Evolutionary conservation across 2,329 filamentous ascomycete species (phyloP).

Genomic region (Ophiostoma montium): DNA sequence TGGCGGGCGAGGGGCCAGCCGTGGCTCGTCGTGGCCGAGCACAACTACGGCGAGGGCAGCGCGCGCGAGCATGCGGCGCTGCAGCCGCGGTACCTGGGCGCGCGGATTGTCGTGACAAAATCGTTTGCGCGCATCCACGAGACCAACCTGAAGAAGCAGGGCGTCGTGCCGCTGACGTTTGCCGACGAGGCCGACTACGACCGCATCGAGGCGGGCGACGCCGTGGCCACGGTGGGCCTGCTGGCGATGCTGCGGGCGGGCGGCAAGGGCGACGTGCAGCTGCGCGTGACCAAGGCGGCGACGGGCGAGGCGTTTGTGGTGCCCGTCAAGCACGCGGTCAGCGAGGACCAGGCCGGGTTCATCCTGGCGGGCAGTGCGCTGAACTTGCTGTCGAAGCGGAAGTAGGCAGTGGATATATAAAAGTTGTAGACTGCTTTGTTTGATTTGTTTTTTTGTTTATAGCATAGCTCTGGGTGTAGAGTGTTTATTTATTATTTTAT

Average conservation of each 20-base stretch:
- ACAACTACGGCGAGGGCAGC: constrained; percentile 85
- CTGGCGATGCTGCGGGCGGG: constrained; percentile 66
- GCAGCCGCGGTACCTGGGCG: constrained; percentile 71
- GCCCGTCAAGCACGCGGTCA: constrained; percentile 75
- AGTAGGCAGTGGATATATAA: too few species aligned
- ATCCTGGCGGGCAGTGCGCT: constrained; percentile 87
- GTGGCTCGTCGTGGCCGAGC: constrained; percentile 93
- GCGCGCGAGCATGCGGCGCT: constrained; percentile 81
- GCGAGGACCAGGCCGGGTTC: constrained; percentile 79
- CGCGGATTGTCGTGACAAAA: constrained; percentile 66
- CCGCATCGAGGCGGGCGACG: constrained; percentile 66
- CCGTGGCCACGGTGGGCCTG: constrained; percentile 69
- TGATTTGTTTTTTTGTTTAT: background rate
- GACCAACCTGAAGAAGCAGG: constrained; percentile 94
- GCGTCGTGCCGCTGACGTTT: constrained; percentile 87
- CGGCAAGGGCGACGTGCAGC: constrained; percentile 61
- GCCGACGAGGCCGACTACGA: constrained; percentile 81
- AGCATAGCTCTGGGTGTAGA: background rate
- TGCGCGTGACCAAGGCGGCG: constrained; percentile 50
- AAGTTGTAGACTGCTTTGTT: background rate
- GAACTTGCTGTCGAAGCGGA: constrained; percentile 64
- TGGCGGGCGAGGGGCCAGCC: constrained; percentile 65
- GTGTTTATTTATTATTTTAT: background rate
- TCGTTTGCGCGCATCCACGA: constrained; percentile 84
- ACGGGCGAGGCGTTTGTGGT: constrained; percentile 53